Evolutionary conservation across 345 rosid species (phyloP), one percentile per base, ranked within the genome.

Genomic region (Cochlearia excelsa): DNA sequence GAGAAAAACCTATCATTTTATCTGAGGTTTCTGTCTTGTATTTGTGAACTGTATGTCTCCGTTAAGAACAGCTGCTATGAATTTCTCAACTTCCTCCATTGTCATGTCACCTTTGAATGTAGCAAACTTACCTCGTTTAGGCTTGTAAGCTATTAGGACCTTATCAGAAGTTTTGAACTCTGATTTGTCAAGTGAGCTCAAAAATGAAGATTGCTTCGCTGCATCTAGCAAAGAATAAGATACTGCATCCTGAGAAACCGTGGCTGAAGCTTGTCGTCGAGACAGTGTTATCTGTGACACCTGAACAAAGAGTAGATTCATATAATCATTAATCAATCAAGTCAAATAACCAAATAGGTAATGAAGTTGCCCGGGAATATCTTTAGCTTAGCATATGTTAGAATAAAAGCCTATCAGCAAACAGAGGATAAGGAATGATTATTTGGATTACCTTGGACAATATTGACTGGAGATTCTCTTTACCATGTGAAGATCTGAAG

Each of bases 221-320:
- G 81, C 94, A 58, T 89, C 99, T 2, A 93, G 45, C 16, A 89
- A 81, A 0, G 75, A 53, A 41, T 87, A 93, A 2, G 94, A 81
- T 47, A 89, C 51, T 1, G 87, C 52, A 45, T 81, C 79, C 59
- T 73, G 76, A 11, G 78, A 70, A 45, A 77, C 74, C 1, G 66
- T 64, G 62, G 67, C 81, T 30, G 74, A 34, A 49, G 55, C 75
- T 73, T 50, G 80, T 57, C 77, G 70, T 78, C 99, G 78, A 61
- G 94, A 82, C 16, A 85, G 56, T 28, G 97, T 73, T 69, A 82
- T 85, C 56, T 79, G 82, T 1, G 99, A 89, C 42, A 93, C 83
- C 99, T 93, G 66, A 45, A 64, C 72, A 49, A 49, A 43, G 2
- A 28, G 2, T 1, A 62, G 26, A 52, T 6, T 40, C 38, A 52